A percentile compares a stretch with the other conserved stretches of the same genome.
Evolutionary conservation across 495 filamentous ascomycete species (phyloP).

Genomic region (Tetracladium setigerum): DNA sequence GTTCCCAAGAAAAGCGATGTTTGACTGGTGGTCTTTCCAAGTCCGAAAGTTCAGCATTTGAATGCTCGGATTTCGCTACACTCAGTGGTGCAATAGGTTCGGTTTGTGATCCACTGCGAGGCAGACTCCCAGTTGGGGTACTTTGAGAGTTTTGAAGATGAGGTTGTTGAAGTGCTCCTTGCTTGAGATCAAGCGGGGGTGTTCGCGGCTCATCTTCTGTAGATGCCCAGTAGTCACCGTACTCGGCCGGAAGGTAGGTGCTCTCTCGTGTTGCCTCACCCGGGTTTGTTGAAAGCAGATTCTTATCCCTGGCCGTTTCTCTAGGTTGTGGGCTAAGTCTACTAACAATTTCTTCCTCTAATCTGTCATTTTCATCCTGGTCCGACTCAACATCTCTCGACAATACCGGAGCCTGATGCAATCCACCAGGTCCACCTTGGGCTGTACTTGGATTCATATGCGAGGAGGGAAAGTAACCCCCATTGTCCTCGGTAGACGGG

Average conservation of each 20-base stretch:
- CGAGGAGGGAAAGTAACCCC: conserved; percentile 26
- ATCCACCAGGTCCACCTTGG: not conserved
- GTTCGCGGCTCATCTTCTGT: conserved; percentile 20
- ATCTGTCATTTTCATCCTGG: conserved; percentile 60
- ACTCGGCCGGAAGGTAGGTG: conserved; percentile 47
- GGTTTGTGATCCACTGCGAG: not conserved
- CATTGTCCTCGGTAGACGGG: conserved; percentile 6
- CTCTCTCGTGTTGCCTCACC: conserved; percentile 27
- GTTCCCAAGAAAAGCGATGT: conserved; percentile 50
- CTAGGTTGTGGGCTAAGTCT: conserved; percentile 49
- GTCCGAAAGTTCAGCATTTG: not conserved
- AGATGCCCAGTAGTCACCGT: conserved; percentile 52
- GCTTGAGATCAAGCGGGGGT: not conserved
- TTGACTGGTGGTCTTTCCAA: conserved; percentile 1
- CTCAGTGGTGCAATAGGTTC: not conserved
- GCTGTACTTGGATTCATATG: conserved; percentile 35
- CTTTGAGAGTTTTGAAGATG: not conserved
- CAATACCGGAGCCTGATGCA: conserved; percentile 25
- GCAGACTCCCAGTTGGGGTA: not conserved
- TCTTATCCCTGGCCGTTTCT: not conserved
- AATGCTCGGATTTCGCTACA: not conserved
- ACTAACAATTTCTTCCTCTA: conserved; percentile 74
- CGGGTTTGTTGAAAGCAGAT: not conserved
- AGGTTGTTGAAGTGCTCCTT: not conserved
- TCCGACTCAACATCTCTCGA: conserved; percentile 49